A percentile compares a stretch with the other conserved stretches of the same genome.
Evolutionary conservation across 306 rosid genomes (phyloP).

Genomic region (Gynostemma pentaphyllum): DNA sequence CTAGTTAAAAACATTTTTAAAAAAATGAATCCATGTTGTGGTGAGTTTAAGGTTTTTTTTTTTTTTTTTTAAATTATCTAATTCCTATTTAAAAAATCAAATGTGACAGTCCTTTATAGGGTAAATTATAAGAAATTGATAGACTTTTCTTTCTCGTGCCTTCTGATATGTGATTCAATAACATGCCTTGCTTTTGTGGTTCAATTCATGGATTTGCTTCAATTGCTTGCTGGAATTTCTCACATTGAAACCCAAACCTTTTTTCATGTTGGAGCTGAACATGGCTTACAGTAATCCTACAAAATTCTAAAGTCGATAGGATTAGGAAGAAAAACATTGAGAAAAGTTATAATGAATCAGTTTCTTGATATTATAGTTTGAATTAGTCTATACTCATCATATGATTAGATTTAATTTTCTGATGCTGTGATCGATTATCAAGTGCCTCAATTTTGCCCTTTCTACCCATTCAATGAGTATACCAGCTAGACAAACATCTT

Average conservation of each 20-base stretch:
- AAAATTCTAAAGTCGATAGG: background rate
- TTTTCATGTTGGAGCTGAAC: background rate
- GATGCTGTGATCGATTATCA: no score
- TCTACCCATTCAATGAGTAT: no score
- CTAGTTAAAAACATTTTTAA: no score
- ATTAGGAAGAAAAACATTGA: no score
- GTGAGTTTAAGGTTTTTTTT: background rate
- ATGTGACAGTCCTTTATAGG: background rate
- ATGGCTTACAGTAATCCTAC: no score
- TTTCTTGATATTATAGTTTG: no score
- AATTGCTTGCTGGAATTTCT: background rate
- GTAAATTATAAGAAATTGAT: background rate
- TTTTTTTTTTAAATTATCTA: background rate
- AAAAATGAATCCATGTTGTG: background rate
- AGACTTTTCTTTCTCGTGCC: slow-evolving; percentile 2
- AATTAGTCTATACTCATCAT: no score
- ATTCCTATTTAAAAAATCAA: background rate
- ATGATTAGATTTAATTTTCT: no score
- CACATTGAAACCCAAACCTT: background rate
- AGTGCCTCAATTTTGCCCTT: no score
- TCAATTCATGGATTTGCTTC: background rate
- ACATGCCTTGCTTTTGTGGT: background rate
- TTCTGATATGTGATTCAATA: background rate
- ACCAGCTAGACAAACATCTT: no score
- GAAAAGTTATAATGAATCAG: background rate